Conservation (phyloP, 1,139 yeast species). For the Suhomyces wounanorum region DNA sequence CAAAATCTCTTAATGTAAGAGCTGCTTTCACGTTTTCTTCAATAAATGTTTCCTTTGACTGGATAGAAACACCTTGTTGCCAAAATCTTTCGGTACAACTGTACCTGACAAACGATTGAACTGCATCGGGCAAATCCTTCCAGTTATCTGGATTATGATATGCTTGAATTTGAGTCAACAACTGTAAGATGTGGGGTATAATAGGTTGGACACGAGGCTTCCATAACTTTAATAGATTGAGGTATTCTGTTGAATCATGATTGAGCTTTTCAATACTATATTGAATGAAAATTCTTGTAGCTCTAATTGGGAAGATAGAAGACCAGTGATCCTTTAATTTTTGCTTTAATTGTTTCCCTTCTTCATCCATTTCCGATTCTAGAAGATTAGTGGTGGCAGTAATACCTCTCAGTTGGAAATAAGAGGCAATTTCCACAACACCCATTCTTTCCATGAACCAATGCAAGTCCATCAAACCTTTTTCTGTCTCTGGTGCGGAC, state of each 20-base stretch:
- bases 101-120: constrained; percentile 84
- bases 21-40: constrained; percentile 95
- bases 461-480: constrained; percentile 83
- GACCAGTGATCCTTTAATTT: constrained; percentile 91
- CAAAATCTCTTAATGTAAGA: constrained; percentile 90
- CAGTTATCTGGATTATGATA: constrained; percentile 94
- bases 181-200: constrained; percentile 83
- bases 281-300: constrained; percentile 92
- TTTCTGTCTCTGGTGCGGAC: constrained; percentile 89
- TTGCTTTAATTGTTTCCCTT: constrained; percentile 72
- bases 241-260: constrained; percentile 75
- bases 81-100: constrained; percentile 93
- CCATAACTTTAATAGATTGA: constrained; percentile 77
- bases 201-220: constrained; percentile 91
- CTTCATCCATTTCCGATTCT: constrained; percentile 87
- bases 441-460: constrained; percentile 99
- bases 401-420: constrained; percentile 81
- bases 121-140: constrained; percentile 83
- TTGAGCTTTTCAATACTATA: constrained; percentile 89
- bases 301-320: constrained; percentile 90
- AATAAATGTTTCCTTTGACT: constrained; percentile 90
- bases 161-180: constrained; percentile 87
- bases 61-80: constrained; percentile 97
- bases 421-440: constrained; percentile 88
- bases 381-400: constrained; percentile 74